Base-by-base conservation (phyloP, 1,139 yeast species). In the Candida glucosophila region DNA sequence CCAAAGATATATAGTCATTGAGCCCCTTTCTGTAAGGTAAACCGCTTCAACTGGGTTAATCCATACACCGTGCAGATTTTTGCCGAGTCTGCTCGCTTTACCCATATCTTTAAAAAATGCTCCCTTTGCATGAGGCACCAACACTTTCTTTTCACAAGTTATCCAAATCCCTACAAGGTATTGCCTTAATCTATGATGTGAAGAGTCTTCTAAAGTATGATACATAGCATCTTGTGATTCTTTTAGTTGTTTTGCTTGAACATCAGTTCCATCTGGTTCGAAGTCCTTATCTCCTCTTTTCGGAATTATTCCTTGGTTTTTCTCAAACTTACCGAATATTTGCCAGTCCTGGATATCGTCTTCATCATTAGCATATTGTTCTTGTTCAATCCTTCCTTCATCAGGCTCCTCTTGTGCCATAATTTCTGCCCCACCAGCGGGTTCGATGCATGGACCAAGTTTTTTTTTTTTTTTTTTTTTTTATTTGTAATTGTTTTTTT, bases 271-370 rank as follows among this genome's bases (percentile, higher is more conserved):
- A 48, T 79, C 90, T 0, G 94, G 95, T 33, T 76, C 94, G 39
- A 77, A 80, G 37, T 83, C 95, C 48, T 88, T 88, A 32, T 76
- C 90, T 2, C 95, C 95, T 34, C 90, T 56, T 35, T 68, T 72
- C 2, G 79, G 80, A 1, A 44, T 36, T 15, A 43, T 23, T 12
- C 37, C 13, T 41, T 44, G 15, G 43, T 35, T 6, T 44, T 39
- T 19, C n/a, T n/a, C n/a, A 42, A 44, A 34, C 40, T 19, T 51
- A 39, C 44, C 41, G 17, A 74, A 47, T 21, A 54, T 44, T 20
- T 73, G 56, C 90, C 92, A 80, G 45, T 83, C 93, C 35, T 72
- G 85, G 13, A 67, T 58, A 30, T 73, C 79, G 33, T 80, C 93
- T 23, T 75, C 79, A 6, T n/a, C n/a, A n/a, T n/a, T n/a, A n/a